phyloP scores from a whole-genome alignment of 305 asterid species.

The Euphrasia arctica region DNA sequence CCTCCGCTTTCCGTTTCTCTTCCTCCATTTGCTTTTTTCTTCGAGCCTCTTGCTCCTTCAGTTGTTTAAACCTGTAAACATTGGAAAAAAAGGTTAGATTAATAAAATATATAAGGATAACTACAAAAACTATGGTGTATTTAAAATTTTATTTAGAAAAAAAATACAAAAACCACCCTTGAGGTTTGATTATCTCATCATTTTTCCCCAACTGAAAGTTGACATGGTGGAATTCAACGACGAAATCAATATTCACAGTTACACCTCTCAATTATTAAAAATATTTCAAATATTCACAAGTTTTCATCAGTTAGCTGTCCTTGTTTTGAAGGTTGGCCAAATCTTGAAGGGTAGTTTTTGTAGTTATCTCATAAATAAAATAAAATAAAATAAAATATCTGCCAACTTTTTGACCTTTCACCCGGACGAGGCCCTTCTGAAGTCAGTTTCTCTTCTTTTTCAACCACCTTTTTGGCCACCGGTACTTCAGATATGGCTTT shows the following conservation, averaged over 20 bases:
- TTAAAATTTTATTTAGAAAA: not conserved
- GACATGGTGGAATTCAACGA: no score
- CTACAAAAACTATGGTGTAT: not conserved
- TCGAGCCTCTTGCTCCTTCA: conserved; percentile 87
- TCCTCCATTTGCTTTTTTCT: conserved; percentile 60
- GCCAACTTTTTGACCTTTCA: conserved; percentile 63
- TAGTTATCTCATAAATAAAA: not conserved
- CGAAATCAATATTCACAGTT: not conserved
- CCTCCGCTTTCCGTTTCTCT: conserved; percentile 53
- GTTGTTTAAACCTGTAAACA: conserved; percentile 70
- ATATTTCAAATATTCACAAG: not conserved
- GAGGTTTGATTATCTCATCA: no score
- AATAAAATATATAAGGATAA: not conserved
- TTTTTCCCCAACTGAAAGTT: no score
- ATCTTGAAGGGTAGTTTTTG: not conserved
- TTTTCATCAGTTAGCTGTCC: not conserved
- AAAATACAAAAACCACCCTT: no score
- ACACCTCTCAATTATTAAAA: not conserved
- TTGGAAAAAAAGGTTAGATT: conserved; percentile 9
- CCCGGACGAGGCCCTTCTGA: conserved; percentile 83
- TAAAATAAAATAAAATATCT: not conserved
- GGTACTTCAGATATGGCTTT: conserved; percentile 54
- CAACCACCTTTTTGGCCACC: conserved; percentile 29
- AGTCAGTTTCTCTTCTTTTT: conserved; percentile 44
- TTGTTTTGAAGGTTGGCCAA: not conserved